These are phyloP conservation scores for Aurantiochytrium sp. DNA, from an alignment of 108 stramenopile species.

Conservation along the genomic window DNA sequence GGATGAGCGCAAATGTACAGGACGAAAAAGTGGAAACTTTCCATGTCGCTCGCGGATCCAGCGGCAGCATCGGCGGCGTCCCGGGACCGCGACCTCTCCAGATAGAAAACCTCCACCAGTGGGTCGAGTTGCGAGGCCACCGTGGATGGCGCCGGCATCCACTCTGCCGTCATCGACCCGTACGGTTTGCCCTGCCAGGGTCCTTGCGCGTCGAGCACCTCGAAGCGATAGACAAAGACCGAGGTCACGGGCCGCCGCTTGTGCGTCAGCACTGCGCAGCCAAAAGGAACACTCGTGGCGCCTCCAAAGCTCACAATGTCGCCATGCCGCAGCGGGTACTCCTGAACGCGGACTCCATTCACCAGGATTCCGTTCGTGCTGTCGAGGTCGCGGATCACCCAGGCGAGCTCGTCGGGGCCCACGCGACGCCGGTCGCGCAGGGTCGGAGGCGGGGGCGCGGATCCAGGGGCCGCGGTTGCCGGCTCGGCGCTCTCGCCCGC, in stretches of 20 bases:
- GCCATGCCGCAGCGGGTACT: slow-evolving; percentile 15
- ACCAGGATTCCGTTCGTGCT: slow-evolving; percentile 12
- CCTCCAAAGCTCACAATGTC: slow-evolving; percentile 27
- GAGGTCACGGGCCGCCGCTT: slow-evolving; percentile 18
- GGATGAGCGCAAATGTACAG: neutral
- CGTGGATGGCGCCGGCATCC: neutral
- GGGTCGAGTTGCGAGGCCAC: neutral
- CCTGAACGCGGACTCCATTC: neutral
- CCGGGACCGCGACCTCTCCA: neutral
- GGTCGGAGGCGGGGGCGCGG: no score
- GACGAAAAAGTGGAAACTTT: neutral
- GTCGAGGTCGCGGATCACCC: slow-evolving; percentile 7
- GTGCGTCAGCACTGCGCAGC: neutral
- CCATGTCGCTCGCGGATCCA: neutral
- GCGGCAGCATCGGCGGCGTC: neutral
- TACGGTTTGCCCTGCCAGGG: neutral
- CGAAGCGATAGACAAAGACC: slow-evolving; percentile 17
- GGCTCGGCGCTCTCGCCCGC: no score
- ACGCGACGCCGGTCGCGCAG: neutral
- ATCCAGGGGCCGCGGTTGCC: no score
- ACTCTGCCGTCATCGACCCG: neutral
- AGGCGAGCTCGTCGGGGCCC: neutral
- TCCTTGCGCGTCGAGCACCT: no score
- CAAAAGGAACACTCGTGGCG: neutral
- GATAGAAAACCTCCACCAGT: neutral